Conservation (phyloP, 164 flowering plant genomes). For the Umbellularia californica region DNA sequence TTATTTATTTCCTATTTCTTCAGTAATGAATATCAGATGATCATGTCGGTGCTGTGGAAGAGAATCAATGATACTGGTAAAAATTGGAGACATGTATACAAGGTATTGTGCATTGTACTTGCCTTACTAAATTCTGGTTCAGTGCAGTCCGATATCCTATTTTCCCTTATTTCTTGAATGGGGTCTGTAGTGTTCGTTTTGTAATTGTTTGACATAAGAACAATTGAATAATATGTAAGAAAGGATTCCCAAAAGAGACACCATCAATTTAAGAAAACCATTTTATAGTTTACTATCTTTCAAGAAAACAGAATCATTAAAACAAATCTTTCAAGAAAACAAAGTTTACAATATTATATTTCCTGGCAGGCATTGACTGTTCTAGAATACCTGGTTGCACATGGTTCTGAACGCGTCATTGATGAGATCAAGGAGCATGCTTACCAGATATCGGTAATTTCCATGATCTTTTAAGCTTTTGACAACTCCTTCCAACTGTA, state of each 20-base stretch:
- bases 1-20: constrained; percentile 10
- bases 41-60: constrained; percentile 91
- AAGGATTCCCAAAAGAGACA: neutral
- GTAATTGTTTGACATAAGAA: neutral
- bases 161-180: neutral
- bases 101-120: constrained; percentile 39
- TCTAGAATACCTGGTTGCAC: constrained; percentile 86
- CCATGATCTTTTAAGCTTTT: neutral
- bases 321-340: neutral
- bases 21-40: constrained; percentile 97
- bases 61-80: constrained; percentile 93
- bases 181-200: neutral
- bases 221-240: neutral
- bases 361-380: constrained; percentile 77
- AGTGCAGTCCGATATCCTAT: neutral
- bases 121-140: neutral
- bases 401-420: constrained; percentile 97
- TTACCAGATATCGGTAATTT: constrained; percentile 83
- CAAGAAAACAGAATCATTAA: no score
- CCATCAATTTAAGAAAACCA: no score
- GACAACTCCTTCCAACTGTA: neutral
- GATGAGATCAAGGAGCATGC: constrained; percentile 93
- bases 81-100: constrained; percentile 99
- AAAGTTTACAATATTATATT: constrained; percentile 4
- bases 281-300: neutral